A percentile compares a stretch with the other conserved stretches of the same genome.
Evolutionary conservation across 2,329 filamentous ascomycete species (phyloP).

Genomic region (Ilyonectria destructans): DNA sequence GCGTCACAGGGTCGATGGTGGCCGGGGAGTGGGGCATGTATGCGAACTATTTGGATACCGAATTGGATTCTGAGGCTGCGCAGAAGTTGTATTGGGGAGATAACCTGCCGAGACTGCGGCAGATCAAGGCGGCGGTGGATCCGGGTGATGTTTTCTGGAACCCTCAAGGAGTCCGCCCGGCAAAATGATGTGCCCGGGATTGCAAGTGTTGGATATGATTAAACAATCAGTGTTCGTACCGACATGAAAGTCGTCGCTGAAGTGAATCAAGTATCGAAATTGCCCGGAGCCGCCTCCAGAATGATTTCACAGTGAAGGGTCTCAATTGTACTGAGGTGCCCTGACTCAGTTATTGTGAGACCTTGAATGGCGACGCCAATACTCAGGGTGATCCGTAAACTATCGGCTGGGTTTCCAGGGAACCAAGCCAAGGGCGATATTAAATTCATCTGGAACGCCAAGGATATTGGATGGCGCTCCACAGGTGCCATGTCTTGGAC

Average conservation of each 20-base stretch:
- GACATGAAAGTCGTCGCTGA: no score
- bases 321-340: background rate
- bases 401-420: conserved; percentile 3
- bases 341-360: background rate
- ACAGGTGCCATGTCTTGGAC: conserved; percentile 19
- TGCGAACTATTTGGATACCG: conserved; percentile 60
- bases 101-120: conserved; percentile 53
- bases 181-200: background rate
- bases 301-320: background rate
- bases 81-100: conserved; percentile 56
- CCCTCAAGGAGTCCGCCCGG: conserved; percentile 53
- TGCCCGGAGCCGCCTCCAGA: background rate
- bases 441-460: conserved; percentile 12
- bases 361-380: background rate
- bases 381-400: background rate
- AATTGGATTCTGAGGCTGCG: conserved; percentile 53
- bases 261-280: background rate
- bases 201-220: background rate
- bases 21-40: conserved; percentile 58
- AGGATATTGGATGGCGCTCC: conserved; percentile 3
- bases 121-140: conserved; percentile 56
- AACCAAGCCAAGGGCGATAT: conserved; percentile 9
- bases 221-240: no score
- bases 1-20: conserved; percentile 49
- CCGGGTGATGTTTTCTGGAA: conserved; percentile 59